Base-by-base conservation (phyloP, 495 filamentous ascomycete species). In the Pyronema domesticum region DNA sequence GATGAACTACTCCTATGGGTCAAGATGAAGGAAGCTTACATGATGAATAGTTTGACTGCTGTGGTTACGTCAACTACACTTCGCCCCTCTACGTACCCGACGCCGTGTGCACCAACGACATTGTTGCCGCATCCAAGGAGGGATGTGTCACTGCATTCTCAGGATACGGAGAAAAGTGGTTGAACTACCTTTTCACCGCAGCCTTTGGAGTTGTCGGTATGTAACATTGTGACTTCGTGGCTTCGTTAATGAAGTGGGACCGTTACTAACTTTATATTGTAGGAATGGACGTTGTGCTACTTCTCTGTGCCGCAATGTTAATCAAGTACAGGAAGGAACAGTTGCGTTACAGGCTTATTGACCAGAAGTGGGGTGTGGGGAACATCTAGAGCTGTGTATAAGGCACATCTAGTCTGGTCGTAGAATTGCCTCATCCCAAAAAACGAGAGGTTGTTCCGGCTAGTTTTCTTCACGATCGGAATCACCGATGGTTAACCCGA, bases 151-250 rank as follows among this genome's bases (percentile, higher is more conserved):
- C 71, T 5, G 74, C 78, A 4, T 79, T 86, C 60, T 73, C 72
- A 33, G 70, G 62, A 37, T 85, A 78, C 58, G 75, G 79, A 35
- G 84, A 85, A 67, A 71, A 71, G 51, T 83, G 79, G 63, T 65
- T 86, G 42, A 79, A 82, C 66, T 65, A 78, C 58, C 76, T 87
- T 66, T 87, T 87, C 67, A 86, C 83, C 11, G 80, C 76, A 36
- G 70, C 80, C 39, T 86, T 86, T 61, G 82, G 83, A 58, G 77
- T 86, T 66, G 82, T 86, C 47, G 82, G 74, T 69, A 59, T 14
- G 66, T 67, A 47, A 50, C 44, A 39, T 18, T n/a, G 5, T n/a
- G 5, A 47, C 19, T 43, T 43, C 42, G 50, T 44, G n/a, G 8
- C 36, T n/a, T 34, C 13, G 19, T 37, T 33, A 19, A 8, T 6